Base-by-base conservation (phyloP, 352 stramenopile genomes). In the Phytopythium ostracodes region DNA sequence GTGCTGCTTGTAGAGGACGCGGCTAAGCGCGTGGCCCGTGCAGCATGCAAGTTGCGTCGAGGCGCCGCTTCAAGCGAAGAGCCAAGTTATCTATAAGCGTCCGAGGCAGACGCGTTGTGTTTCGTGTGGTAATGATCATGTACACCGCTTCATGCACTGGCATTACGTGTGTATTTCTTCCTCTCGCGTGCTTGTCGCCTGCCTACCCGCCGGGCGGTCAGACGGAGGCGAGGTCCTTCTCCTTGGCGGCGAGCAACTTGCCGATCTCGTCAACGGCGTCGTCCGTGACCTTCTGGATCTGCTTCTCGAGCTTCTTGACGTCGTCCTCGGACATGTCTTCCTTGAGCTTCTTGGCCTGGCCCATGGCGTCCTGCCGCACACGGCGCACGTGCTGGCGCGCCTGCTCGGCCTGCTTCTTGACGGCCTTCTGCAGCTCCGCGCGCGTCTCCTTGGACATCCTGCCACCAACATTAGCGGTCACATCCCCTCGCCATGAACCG, bases 401-500 rank as follows among this genome's bases (percentile, higher is more conserved):
- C 63, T 82, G 68, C 63, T 94, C 86, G 20, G 84, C 86, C 64
- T 94, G 83, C 63, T 94, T 94, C 73, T 92, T 92, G 4, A 70
- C 79, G 10, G 79, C 81, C 68, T 92, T 94, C 25, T 84, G 72
- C 29, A 94, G 69, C 58, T 94, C 86, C 2, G 71, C 77, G 54
- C 86, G 84, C 38, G 86, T 94, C 71, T 92, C 86, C 72, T 89
- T 86, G 17, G 86, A 89, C 84, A 94, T 92, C 71, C 85, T 94
- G 59, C 42, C 5, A 47, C 15, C 59, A 61, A 33, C 29, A 11
- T 40, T 38, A 4, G 22, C 54, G 55, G n/a, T 27, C 29, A 18
- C 7, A 29, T n/a, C 3, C 42, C 24, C 36, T 6, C 17, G 42
- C 42, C 8, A 27, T 22, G 12, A 7, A 7, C 29, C 29, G 29